phyloP scores from a whole-genome alignment of 805 yeast species.

The Candida stauntonica region DNA sequence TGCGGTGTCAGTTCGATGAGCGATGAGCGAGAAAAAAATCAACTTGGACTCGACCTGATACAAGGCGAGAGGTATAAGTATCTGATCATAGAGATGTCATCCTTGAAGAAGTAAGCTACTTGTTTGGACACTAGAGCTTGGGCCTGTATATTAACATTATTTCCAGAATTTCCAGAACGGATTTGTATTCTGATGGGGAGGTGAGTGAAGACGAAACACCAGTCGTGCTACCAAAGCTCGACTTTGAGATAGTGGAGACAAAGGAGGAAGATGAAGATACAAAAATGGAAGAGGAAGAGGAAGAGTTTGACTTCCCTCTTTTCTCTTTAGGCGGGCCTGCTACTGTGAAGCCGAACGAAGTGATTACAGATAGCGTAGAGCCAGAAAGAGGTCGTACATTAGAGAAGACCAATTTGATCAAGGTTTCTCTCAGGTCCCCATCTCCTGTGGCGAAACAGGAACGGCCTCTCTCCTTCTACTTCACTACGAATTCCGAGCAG shows the following conservation, averaged over 20 bases:
- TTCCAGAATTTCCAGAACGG: slow-evolving; percentile 22
- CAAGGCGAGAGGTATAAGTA: background rate
- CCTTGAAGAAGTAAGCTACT: background rate
- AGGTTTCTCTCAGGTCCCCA: slow-evolving; percentile 23
- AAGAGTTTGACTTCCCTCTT: slow-evolving; percentile 27
- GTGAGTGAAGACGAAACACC: slow-evolving; percentile 12
- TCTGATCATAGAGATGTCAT: background rate
- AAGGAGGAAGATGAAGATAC: slow-evolving; percentile 1
- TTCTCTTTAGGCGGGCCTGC: slow-evolving; percentile 23
- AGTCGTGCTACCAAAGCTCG: slow-evolving; percentile 22
- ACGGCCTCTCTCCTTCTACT: slow-evolving; percentile 24
- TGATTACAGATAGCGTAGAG: slow-evolving; percentile 8
- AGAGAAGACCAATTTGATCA: slow-evolving; percentile 11
- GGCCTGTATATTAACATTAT: background rate
- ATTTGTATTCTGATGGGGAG: slow-evolving; percentile 18
- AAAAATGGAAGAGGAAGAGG: slow-evolving; percentile 8
- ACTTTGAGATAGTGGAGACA: slow-evolving; percentile 25
- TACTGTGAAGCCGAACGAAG: background rate
- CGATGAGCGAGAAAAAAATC: no score
- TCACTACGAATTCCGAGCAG: slow-evolving; percentile 10
- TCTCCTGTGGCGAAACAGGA: slow-evolving; percentile 22
- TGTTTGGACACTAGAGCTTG: no score
- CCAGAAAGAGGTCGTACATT: slow-evolving; percentile 14
- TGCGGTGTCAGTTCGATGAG: no score
- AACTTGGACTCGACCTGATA: no score